Percentiles rank a stretch among this genome's conserved stretches.
Conservation (phyloP, 371 early-diverging fungal species). For the Apophysomyces elegans region DNA sequence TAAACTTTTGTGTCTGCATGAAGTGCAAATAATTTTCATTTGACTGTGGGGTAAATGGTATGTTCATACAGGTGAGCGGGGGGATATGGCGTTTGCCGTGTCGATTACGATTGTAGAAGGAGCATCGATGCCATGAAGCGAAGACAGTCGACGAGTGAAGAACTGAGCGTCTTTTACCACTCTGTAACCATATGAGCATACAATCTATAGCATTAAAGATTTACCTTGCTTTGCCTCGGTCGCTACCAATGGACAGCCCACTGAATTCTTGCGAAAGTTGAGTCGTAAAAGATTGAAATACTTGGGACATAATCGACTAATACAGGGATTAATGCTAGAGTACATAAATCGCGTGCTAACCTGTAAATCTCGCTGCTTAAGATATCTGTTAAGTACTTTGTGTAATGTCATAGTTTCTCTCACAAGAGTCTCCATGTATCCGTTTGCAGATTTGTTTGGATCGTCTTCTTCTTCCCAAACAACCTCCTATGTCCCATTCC, state of each 20-base stretch:
- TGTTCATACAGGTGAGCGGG: conserved; percentile 3
- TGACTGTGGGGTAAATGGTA: background rate
- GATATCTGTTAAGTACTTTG: conserved; percentile 81
- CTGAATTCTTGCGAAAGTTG: conserved; percentile 76
- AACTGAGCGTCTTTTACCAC: conserved; percentile 77
- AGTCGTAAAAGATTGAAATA: conserved; percentile 76
- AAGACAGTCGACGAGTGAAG: conserved; percentile 65
- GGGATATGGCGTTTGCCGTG: conserved; percentile 58
- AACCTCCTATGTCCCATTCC: conserved; percentile 1
- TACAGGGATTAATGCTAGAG: background rate
- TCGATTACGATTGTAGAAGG: conserved; percentile 79
- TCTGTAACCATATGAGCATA: conserved; percentile 34
- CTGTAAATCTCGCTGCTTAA: conserved; percentile 70
- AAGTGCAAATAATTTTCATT: background rate
- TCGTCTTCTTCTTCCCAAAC: conserved; percentile 69
- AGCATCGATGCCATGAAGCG: conserved; percentile 73
- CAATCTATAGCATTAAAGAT: conserved; percentile 1
- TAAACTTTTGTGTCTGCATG: conserved; percentile 1
- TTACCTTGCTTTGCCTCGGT: conserved; percentile 77
- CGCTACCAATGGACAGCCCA: conserved; percentile 66
- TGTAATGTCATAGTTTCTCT: conserved; percentile 92
- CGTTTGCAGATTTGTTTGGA: conserved; percentile 50
- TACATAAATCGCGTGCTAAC: conserved; percentile 39
- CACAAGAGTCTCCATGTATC: conserved; percentile 83
- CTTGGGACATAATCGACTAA: conserved; percentile 69